These are phyloP conservation scores for Saccharomyces hybrid DNA, from an alignment of 1,139 yeast genomes.

Conservation along the genomic window DNA sequence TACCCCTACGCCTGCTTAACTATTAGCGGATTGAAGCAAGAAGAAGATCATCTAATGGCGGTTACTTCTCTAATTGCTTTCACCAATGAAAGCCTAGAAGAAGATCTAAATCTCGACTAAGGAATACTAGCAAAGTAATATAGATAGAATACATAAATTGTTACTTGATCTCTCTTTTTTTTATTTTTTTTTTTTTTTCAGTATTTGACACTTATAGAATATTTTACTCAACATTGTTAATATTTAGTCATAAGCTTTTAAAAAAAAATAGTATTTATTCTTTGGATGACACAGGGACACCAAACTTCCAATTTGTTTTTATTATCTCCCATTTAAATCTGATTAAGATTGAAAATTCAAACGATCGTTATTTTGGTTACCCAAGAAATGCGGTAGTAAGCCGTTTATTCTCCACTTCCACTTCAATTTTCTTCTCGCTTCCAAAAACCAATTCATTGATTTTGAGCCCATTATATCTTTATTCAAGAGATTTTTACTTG, in stretches of 20 bases:
- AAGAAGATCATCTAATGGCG: slow-evolving; percentile 28
- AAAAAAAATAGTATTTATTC: neutral
- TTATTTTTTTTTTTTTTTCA: too few relatives aligned
- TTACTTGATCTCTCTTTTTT: neutral
- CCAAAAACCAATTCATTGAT: slow-evolving; percentile 31
- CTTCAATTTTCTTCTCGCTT: slow-evolving; percentile 35
- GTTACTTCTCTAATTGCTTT: slow-evolving; percentile 14
- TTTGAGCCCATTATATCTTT: slow-evolving; percentile 14
- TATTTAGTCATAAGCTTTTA: neutral
- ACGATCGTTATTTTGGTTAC: neutral
- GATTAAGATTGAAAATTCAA: neutral
- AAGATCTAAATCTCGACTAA: slow-evolving; percentile 14
- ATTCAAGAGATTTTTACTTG: slow-evolving; percentile 2
- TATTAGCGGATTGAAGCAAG: slow-evolving; percentile 46
- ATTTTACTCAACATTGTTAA: neutral
- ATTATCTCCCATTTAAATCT: neutral
- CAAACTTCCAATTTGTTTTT: neutral
- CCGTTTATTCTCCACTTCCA: slow-evolving; percentile 45
- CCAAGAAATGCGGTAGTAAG: slow-evolving; percentile 26
- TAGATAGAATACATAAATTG: neutral
- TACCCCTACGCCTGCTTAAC: slow-evolving; percentile 48
- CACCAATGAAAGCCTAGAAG: slow-evolving; percentile 7
- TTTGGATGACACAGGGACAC: neutral
- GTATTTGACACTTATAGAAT: neutral
- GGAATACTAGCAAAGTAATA: neutral